Evolutionary conservation across 108 stramenopile genomes (phyloP), one percentile per base, ranked within the genome.

Genomic region (Parietichytrium sp.): DNA sequence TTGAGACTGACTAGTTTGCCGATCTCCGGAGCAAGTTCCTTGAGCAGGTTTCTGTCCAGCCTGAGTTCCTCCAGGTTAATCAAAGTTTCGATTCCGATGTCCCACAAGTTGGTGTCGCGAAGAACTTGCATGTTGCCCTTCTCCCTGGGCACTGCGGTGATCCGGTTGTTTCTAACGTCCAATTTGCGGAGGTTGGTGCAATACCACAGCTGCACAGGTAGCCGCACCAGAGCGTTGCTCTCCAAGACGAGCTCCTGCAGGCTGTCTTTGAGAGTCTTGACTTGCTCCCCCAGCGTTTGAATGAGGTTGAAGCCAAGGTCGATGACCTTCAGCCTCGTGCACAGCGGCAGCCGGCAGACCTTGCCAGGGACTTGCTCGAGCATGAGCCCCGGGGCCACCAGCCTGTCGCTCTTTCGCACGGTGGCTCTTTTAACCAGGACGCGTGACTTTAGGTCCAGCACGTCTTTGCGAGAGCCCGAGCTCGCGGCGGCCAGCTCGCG

Each of bases 121-220:
- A 72, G 61, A 1, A 72, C 61, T 6, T 33, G 36, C 61, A 72
- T 72, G 20, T 72, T 72, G 10, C 61, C 61, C 61, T 72, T 72
- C 3, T 72, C 61, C 10, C 61, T 33, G 2, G 61, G 45, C 2
- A 72, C 45, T 15, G 36, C 61, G 33, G 38, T 33, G 10, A 72
- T n/a, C 0, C 61, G 61, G 45, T 72, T 72, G 42, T 72, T 33
- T 6, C 61, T 16, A n/a, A 72, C 15, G 20, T 72, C 61, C 8
- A 72, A 27, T 7, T 16, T 72, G 8, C 25, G 20, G 29, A 72
- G 61, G 13, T 16, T 23, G 6, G 61, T 72, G 8, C 36, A 42
- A 27, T 72, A 72, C 61, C 61, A 72, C 20, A 42, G 36, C 1
- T 72, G 61, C 3, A 72, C 61, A 1, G 61, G 61, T 7, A 72